These are phyloP conservation scores for Xylariaceae sp. DNA, from an alignment of 2,329 filamentous ascomycete genomes.

Conservation along the genomic window DNA sequence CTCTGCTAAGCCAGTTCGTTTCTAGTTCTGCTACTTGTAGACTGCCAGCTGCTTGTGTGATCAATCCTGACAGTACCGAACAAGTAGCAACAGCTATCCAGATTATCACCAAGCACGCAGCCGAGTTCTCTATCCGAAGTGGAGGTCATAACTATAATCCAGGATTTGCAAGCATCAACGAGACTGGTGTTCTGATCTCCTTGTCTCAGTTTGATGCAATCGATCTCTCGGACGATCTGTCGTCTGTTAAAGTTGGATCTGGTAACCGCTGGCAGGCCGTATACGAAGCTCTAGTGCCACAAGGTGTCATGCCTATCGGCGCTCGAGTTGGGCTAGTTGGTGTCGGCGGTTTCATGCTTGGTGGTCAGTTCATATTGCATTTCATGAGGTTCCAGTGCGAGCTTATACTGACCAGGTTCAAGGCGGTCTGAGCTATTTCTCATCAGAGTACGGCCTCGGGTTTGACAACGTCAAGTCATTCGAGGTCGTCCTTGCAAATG, in stretches of 20 bases:
- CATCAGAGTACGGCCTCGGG: slow-evolving; percentile 23
- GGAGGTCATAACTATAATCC: slow-evolving; percentile 30
- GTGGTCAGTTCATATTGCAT: slow-evolving; percentile 23
- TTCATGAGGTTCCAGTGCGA: slow-evolving; percentile 6
- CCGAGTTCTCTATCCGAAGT: slow-evolving; percentile 26
- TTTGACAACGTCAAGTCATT: slow-evolving; percentile 22
- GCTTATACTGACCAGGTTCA: slow-evolving; percentile 9
- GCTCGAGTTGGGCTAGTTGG: slow-evolving; percentile 28
- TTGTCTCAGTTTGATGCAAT: slow-evolving; percentile 33
- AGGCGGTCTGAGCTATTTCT: slow-evolving; percentile 28
- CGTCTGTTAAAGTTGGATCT: slow-evolving; percentile 29
- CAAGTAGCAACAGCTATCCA: slow-evolving; percentile 22
- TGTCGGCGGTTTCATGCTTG: slow-evolving; percentile 27
- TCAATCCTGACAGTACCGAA: slow-evolving; percentile 20
- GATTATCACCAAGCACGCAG: slow-evolving; percentile 16
- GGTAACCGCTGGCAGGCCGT: slow-evolving; percentile 30
- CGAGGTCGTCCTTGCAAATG: slow-evolving; percentile 25
- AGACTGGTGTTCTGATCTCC: slow-evolving; percentile 33
- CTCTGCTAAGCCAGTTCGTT: background rate
- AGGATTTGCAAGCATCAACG: slow-evolving; percentile 25
- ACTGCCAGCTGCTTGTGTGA: slow-evolving; percentile 25
- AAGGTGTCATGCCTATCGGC: slow-evolving; percentile 23
- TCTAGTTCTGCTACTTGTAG: slow-evolving; percentile 17
- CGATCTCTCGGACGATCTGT: slow-evolving; percentile 25
- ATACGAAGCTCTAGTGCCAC: slow-evolving; percentile 25